Evolutionary conservation across 441 rosid genomes (phyloP).

Genomic region (Pelargonium hybrid): DNA sequence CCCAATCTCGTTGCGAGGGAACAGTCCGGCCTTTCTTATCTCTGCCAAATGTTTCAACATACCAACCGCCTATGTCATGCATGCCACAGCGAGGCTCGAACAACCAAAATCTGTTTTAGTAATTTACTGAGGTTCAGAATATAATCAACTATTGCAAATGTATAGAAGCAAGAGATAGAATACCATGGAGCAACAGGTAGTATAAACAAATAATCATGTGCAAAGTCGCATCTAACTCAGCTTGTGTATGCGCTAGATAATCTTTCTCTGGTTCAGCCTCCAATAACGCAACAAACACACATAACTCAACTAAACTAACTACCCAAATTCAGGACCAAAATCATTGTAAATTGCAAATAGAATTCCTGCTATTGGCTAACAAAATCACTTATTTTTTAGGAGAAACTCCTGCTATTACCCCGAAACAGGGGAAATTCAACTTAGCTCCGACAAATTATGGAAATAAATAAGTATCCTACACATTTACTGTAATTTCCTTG

Average conservation of each 20-base stretch:
- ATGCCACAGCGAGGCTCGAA: conserved; percentile 82
- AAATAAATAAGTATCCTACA: too few relatives aligned
- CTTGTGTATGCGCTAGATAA: background rate
- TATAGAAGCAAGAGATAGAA: too few relatives aligned
- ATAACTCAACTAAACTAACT: too few relatives aligned
- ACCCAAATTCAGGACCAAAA: too few relatives aligned
- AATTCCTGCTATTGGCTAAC: too few relatives aligned
- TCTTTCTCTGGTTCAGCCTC: background rate
- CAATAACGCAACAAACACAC: background rate
- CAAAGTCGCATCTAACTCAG: background rate
- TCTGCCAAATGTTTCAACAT: conserved; percentile 80
- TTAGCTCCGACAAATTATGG: too few relatives aligned
- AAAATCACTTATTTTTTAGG: too few relatives aligned
- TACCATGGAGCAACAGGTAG: background rate
- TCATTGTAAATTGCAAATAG: too few relatives aligned
- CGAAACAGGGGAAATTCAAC: too few relatives aligned
- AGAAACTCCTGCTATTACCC: too few relatives aligned
- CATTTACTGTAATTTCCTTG: too few relatives aligned
- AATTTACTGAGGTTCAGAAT: background rate
- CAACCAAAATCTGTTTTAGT: conserved; percentile 71
- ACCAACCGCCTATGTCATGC: conserved; percentile 97
- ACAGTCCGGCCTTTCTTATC: conserved; percentile 59
- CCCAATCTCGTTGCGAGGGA: conserved; percentile 64
- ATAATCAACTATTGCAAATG: too few relatives aligned
- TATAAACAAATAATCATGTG: background rate